Evolutionary conservation across 768 basidiomycete genomes (phyloP).

Genomic region (Calocybe cyanea): DNA sequence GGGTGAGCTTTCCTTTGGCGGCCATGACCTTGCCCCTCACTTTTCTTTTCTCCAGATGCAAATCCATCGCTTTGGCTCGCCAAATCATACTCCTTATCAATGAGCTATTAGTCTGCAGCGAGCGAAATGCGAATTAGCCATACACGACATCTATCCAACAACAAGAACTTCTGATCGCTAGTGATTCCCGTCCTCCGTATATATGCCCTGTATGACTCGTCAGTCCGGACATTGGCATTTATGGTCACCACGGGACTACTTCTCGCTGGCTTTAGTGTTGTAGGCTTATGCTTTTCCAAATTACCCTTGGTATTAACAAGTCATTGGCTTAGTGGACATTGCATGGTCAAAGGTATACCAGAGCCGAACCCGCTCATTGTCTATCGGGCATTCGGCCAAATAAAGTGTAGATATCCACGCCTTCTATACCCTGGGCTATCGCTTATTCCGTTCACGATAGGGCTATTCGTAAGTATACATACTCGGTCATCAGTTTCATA

Average conservation of each 20-base stretch:
- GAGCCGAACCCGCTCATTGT: conserved; percentile 27
- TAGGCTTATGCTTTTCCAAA: conserved; percentile 19
- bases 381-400: conserved; percentile 26
- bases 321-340: conserved; percentile 35
- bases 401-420: too few species aligned
- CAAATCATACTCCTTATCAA: conserved; percentile 38
- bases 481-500: too few species aligned
- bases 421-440: too few species aligned
- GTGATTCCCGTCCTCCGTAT: conserved; percentile 44
- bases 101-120: conserved; percentile 44
- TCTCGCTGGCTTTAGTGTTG: conserved; percentile 29
- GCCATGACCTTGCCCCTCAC: too few species aligned
- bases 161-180: conserved; percentile 14
- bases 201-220: conserved; percentile 45
- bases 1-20: too few species aligned
- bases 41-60: conserved; percentile 38
- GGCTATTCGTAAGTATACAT: too few species aligned
- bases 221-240: conserved; percentile 30
- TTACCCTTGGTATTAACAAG: too few species aligned
- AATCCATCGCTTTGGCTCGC: conserved; percentile 31
- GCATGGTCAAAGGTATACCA: conserved; percentile 30
- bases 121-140: conserved; percentile 16
- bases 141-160: too few species aligned
- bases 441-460: too few species aligned
- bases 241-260: conserved; percentile 29